phyloP scores from a whole-genome alignment of 1,139 yeast genomes.

The Candida sp. region DNA sequence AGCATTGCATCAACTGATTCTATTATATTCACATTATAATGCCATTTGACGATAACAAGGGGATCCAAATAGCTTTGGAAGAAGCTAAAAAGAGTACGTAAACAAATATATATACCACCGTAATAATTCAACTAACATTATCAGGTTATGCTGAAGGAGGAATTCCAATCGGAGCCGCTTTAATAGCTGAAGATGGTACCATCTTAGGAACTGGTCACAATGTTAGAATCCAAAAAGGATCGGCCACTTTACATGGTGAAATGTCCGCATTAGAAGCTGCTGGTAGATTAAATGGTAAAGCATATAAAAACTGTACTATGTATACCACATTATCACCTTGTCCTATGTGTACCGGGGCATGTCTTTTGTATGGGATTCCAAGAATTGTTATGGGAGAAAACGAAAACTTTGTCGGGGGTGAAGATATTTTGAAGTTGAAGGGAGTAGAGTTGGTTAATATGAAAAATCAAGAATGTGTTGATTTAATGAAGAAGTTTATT shows the following conservation, averaged over 20 bases:
- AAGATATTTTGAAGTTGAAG: conserved; percentile 58
- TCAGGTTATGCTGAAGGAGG: conserved; percentile 79
- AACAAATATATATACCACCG: neutral
- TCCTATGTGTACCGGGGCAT: conserved; percentile 93
- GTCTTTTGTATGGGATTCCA: conserved; percentile 79
- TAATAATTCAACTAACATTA: conserved; percentile 9
- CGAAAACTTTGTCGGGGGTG: conserved; percentile 73
- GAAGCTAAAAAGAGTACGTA: conserved; percentile 62
- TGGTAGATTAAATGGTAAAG: conserved; percentile 72
- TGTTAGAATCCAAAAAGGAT: conserved; percentile 75
- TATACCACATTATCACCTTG: conserved; percentile 94
- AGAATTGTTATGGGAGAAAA: conserved; percentile 90
- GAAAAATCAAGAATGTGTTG: conserved; percentile 64
- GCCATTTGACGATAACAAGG: conserved; percentile 61
- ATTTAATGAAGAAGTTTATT: conserved; percentile 74
- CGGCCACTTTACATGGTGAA: conserved; percentile 88
- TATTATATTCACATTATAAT: conserved; percentile 14
- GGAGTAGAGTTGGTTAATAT: conserved; percentile 77
- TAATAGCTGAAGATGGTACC: conserved; percentile 72
- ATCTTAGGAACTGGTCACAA: conserved; percentile 88
- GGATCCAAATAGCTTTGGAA: conserved; percentile 67
- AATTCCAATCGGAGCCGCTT: conserved; percentile 82
- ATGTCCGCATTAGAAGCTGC: conserved; percentile 86
- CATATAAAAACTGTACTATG: conserved; percentile 71
- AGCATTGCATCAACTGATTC: neutral